Base-by-base conservation (phyloP, 2,329 filamentous ascomycete species). In the Aspergillus phoenicis region DNA sequence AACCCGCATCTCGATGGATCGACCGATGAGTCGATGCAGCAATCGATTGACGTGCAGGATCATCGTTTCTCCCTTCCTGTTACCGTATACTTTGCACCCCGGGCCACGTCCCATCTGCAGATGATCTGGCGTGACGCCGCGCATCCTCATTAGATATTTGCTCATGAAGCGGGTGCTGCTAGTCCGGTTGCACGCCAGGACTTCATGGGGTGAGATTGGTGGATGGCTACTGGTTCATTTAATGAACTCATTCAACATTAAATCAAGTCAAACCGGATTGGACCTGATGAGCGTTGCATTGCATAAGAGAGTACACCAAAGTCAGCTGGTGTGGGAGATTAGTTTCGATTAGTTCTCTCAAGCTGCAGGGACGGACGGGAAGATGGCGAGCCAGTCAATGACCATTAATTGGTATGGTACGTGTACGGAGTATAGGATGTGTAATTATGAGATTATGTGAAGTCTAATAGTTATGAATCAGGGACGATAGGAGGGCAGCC, bases 51-150 rank as follows among this genome's bases (percentile, higher is more conserved):
- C 62, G 52, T 63, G 59, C 61, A 59, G 62, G 59, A 63, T 59
- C 59, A 54, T 24, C 62, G 30, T 36, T 56, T 36, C 26, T 52
- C 28, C 43, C 53, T 61, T 53, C 45, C 52, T 30, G 22, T 52
- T 52, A 11, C 38, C 41, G 30, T n/a, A 10, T 30, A 8, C 28
- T 30, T 30, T 10, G 28, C 43, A 15, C 48, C 57, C 58, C 58
- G 58, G 33, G 60, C 55, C 61, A 63, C 53, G 57, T 62, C 61
- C 60, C 49, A 60, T 55, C 62, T 66, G 64, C 61, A 66, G 64
- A 62, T 62, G 63, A 65, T 62, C 62, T 53, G 58, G 52, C 62
- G 48, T 58, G 45, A 54, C 57, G 48, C 56, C 53, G 52, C 52
- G 43, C 47, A 54, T 62, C 41, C 45, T 45, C 38, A 61, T 38